Percentiles rank a stretch among this genome's conserved stretches.
These are phyloP conservation scores for Larix sibirica DNA, from an alignment of 83 land plant species.

Conservation along the genomic window DNA sequence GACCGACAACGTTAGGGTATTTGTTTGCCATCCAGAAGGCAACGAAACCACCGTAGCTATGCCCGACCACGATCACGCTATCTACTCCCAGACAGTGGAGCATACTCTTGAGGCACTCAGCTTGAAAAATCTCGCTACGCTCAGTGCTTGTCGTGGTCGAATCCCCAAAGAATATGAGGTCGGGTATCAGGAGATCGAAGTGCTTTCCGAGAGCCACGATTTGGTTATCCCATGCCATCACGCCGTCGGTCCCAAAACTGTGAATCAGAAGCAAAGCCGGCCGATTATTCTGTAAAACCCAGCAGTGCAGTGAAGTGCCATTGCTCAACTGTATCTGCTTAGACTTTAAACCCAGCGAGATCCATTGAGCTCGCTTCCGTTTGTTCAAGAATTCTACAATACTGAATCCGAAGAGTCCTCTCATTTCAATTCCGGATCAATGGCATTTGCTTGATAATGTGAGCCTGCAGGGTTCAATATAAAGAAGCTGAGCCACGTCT, in stretches of 20 bases:
- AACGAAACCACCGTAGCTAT: conserved; percentile 55
- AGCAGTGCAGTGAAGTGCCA: conserved; percentile 20
- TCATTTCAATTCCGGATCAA: not conserved
- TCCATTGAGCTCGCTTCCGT: not conserved
- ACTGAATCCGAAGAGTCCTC: conserved; percentile 3
- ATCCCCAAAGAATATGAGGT: conserved; percentile 42
- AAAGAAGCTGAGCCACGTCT: too few species aligned
- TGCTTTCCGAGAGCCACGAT: conserved; percentile 4
- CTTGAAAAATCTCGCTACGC: conserved; percentile 34
- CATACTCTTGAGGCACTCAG: conserved; percentile 31
- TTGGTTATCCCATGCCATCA: conserved; percentile 26
- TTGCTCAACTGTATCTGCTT: conserved; percentile 3
- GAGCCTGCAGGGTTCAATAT: too few species aligned
- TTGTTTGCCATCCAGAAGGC: conserved; percentile 46
- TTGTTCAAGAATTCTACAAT: not conserved
- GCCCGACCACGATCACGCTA: conserved; percentile 26
- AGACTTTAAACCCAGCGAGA: conserved; percentile 7
- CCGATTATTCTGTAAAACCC: not conserved
- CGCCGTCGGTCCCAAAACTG: conserved; percentile 24
- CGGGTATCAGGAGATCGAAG: conserved; percentile 32
- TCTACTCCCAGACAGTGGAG: conserved; percentile 1
- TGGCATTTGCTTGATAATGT: too few species aligned
- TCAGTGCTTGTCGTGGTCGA: conserved; percentile 24
- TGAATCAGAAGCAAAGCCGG: conserved; percentile 27
- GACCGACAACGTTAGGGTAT: not conserved